Base-by-base conservation (phyloP, 2,329 filamentous ascomycete species). In the Cercospora sojina region DNA sequence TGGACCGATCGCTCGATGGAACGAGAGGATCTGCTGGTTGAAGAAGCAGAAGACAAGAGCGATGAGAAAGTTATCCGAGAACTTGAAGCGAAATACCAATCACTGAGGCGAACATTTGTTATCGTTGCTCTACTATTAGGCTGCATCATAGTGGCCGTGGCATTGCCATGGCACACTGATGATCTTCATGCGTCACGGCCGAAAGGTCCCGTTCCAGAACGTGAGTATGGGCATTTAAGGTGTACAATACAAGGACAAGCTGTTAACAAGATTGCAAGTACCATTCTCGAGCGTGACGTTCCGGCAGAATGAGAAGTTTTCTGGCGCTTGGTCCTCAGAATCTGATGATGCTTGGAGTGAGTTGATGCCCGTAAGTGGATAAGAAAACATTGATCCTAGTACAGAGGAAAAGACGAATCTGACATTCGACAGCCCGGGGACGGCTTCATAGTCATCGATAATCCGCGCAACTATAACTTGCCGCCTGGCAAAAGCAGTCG, bases 381-480 rank as follows among this genome's bases (percentile, higher is more conserved):
- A 8, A 27, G 25, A 27, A 27, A 27, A 3, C 25, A 27, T 27
- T 27, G 5, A 27, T 27, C 25, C 35, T n/a, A 38, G 35, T 38
- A 38, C 6, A 3, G 35, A 38, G n/a, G 35, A 38, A 3, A 38
- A n/a, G 3, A 38, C 13, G 35, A 38, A 16, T 38, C 35, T 38
- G 5, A 38, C 51, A 55, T 55, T 55, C 3, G 18, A 51, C 53
- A 67, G 68, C 70, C 68, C 6, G 77, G 76, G 32, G 72, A 77
- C 59, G 77, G 77, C 57, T 78, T 78, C 68, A 67, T 79, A 56
- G 71, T 74, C 55, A 64, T 78, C 59, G 27, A 68, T 49, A 69
- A 76, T 47, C 65, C 58, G 16, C 60, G 23, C 38, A 69, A 58
- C 31, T 73, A 71, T 58, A 41, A 69, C 41, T 69, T 77, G 12